Evolutionary conservation across 495 filamentous ascomycete genomes (phyloP).

Genomic region (Penicillium herquei): DNA sequence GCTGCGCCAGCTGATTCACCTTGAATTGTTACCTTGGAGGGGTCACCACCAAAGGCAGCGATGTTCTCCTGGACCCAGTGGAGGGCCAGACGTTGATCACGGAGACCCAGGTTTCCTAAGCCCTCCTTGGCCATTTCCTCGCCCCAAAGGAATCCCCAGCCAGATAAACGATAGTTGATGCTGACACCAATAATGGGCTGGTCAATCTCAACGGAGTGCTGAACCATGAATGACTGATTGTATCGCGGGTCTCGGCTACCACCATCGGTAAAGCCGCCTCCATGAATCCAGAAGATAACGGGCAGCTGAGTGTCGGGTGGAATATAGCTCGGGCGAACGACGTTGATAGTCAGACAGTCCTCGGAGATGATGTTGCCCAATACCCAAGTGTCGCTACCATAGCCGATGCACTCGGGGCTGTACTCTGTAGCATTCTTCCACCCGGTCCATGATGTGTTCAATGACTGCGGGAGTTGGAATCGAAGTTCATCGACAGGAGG

Average conservation of each 20-base stretch:
- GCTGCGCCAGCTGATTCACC: slow-evolving; percentile 34
- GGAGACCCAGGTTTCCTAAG: slow-evolving; percentile 45
- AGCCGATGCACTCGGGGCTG: background rate
- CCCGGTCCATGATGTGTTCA: background rate
- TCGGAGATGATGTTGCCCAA: slow-evolving; percentile 25
- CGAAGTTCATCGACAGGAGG: slow-evolving; percentile 17
- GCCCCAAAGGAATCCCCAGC: slow-evolving; percentile 51
- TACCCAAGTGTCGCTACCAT: background rate
- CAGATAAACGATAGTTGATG: slow-evolving; percentile 57
- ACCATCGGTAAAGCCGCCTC: slow-evolving; percentile 43
- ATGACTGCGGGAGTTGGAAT: background rate
- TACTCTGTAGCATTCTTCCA: background rate
- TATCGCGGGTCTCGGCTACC: slow-evolving; percentile 42
- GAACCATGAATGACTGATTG: slow-evolving; percentile 26
- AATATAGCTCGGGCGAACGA: slow-evolving; percentile 43
- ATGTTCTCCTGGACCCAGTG: slow-evolving; percentile 54
- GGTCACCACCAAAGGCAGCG: slow-evolving; percentile 58
- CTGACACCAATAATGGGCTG: slow-evolving; percentile 52
- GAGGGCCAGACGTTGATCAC: slow-evolving; percentile 60
- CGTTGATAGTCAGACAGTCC: slow-evolving; percentile 49
- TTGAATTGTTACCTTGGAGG: slow-evolving; percentile 40
- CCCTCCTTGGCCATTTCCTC: slow-evolving; percentile 16
- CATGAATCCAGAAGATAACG: slow-evolving; percentile 48
- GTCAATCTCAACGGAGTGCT: slow-evolving; percentile 36
- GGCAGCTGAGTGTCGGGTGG: slow-evolving; percentile 27